These are phyloP conservation scores for Suillus weaverae DNA, from an alignment of 768 basidiomycete genomes.

Conservation along the genomic window DNA sequence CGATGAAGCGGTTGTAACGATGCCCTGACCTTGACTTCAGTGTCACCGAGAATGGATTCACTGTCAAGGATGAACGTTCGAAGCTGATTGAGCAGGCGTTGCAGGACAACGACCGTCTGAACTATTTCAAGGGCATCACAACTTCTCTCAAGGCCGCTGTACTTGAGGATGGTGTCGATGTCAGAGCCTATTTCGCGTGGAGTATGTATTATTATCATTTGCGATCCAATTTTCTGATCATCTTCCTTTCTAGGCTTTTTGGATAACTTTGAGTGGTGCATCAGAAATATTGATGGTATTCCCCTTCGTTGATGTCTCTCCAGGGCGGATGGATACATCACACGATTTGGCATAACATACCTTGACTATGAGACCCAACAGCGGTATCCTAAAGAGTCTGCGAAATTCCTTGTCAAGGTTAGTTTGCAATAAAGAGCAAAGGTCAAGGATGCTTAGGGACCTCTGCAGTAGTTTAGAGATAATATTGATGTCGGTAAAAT, in stretches of 20 bases:
- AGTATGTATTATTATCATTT: constrained; percentile 39
- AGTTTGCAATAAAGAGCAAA: constrained; percentile 6
- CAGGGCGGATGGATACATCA: constrained; percentile 65
- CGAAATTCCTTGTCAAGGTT: constrained; percentile 56
- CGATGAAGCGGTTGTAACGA: background rate
- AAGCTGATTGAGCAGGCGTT: constrained; percentile 54
- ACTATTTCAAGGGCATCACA: constrained; percentile 65
- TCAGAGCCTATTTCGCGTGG: constrained; percentile 68
- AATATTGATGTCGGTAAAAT: constrained; percentile 21
- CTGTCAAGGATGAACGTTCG: constrained; percentile 61
- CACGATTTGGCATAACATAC: constrained; percentile 71
- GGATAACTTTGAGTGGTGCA: constrained; percentile 69
- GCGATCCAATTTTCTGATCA: background rate
- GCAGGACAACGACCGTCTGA: constrained; percentile 59
- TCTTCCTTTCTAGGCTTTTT: constrained; percentile 46
- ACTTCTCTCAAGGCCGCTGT: constrained; percentile 56
- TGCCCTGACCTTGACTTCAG: constrained; percentile 29
- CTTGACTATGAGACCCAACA: constrained; percentile 70
- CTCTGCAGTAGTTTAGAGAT: constrained; percentile 31
- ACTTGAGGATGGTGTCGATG: constrained; percentile 60
- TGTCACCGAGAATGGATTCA: constrained; percentile 76
- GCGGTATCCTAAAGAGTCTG: constrained; percentile 64
- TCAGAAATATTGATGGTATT: background rate
- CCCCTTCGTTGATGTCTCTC: background rate
- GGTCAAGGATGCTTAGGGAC: background rate